A percentile compares a stretch with the other conserved stretches of the same genome.
These are phyloP conservation scores for Chloropicon primus DNA, from an alignment of 139 green algal species.

Conservation along the genomic window DNA sequence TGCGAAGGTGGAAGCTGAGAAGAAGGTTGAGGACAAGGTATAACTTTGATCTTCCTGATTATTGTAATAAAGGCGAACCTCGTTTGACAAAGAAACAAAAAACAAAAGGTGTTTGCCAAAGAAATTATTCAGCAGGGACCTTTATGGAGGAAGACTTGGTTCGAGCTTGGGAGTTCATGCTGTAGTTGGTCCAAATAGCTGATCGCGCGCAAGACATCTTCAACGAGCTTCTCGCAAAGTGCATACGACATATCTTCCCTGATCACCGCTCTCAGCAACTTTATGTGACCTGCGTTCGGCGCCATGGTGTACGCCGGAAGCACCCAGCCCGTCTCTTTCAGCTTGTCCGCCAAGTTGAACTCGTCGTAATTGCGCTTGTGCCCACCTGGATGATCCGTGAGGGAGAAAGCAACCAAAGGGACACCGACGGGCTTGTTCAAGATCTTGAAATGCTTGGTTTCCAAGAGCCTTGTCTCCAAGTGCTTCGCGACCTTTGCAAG, in stretches of 20 bases:
- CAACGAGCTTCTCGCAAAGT: conserved; percentile 26
- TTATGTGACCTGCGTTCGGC: conserved; percentile 19
- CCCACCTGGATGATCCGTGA: conserved; percentile 6
- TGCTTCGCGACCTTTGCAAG: conserved; percentile 21
- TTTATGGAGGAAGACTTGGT: too few relatives aligned
- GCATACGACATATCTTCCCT: conserved; percentile 33
- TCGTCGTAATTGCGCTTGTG: conserved; percentile 31
- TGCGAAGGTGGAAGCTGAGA: neutral
- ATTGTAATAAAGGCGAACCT: too few relatives aligned
- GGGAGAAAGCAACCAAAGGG: conserved; percentile 46
- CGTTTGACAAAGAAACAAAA: too few relatives aligned
- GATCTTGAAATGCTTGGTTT: conserved; percentile 22
- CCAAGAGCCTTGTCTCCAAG: conserved; percentile 1
- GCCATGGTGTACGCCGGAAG: conserved; percentile 54
- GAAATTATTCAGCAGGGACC: too few relatives aligned
- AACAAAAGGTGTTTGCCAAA: too few relatives aligned
- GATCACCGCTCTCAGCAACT: conserved; percentile 19
- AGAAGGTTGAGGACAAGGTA: too few relatives aligned
- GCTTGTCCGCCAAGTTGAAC: conserved; percentile 45
- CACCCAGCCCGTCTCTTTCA: conserved; percentile 40
- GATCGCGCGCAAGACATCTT: conserved; percentile 26
- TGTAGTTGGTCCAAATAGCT: conserved; percentile 35
- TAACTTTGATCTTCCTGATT: too few relatives aligned
- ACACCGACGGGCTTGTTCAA: conserved; percentile 27
- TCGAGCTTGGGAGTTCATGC: too few relatives aligned